Evolutionary conservation across 2,329 filamentous ascomycete genomes (phyloP).

Genomic region (Xylariales sp.): DNA sequence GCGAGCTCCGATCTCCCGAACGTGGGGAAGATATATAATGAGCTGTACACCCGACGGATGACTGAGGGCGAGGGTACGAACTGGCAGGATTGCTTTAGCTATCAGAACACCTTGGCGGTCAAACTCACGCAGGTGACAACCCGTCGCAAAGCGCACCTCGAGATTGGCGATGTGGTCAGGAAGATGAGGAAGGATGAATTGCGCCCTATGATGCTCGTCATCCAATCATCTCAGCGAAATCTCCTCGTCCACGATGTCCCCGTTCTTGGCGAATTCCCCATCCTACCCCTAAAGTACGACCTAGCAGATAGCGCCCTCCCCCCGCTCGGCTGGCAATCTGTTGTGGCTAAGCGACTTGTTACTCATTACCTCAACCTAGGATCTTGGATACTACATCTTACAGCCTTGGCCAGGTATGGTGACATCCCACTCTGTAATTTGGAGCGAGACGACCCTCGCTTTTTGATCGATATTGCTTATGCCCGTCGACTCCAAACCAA

Average conservation of each 20-base stretch:
- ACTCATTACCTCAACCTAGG: slow-evolving; percentile 90
- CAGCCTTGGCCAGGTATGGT: slow-evolving; percentile 83
- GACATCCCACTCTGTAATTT: slow-evolving; percentile 94
- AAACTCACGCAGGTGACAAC: slow-evolving; percentile 85
- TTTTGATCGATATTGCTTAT: slow-evolving; percentile 94
- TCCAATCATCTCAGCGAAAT: slow-evolving; percentile 83
- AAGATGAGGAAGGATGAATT: slow-evolving; percentile 84
- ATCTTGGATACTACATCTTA: slow-evolving; percentile 85
- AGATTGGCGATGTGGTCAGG: slow-evolving; percentile 83
- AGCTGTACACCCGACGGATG: slow-evolving; percentile 63
- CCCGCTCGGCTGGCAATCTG: slow-evolving; percentile 88
- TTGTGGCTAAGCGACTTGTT: slow-evolving; percentile 80
- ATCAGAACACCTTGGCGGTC: slow-evolving; percentile 83
- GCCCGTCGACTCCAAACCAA: slow-evolving; percentile 85
- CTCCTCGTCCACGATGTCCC: slow-evolving; percentile 82
- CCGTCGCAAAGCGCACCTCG: slow-evolving; percentile 80
- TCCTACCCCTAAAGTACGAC: slow-evolving; percentile 77
- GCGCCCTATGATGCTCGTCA: slow-evolving; percentile 75
- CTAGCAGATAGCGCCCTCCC: slow-evolving; percentile 81
- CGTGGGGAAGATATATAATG: slow-evolving; percentile 80
- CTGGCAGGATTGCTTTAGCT: slow-evolving; percentile 78
- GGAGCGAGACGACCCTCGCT: slow-evolving; percentile 88
- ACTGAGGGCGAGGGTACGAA: slow-evolving; percentile 64
- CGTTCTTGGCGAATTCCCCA: slow-evolving; percentile 76
- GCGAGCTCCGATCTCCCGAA: slow-evolving; percentile 81